These are phyloP conservation scores for Capronia coronata DNA, from an alignment of 2,329 filamentous ascomycete species.

Conservation along the genomic window DNA sequence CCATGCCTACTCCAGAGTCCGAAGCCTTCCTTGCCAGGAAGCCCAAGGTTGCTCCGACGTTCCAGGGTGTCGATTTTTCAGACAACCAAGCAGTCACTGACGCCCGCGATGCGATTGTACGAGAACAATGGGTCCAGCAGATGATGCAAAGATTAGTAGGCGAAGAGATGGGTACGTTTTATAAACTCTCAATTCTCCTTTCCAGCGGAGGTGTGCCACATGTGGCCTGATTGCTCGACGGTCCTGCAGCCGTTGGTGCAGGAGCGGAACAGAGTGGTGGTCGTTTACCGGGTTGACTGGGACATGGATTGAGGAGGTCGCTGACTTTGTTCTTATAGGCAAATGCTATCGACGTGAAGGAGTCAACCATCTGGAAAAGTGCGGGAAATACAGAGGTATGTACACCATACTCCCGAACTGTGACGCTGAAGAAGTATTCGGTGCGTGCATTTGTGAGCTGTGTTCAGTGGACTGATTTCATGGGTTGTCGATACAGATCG, in stretches of 20 bases:
- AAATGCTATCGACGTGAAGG: constrained; percentile 60
- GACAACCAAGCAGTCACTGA: constrained; percentile 58
- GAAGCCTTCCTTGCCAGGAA: constrained; percentile 58
- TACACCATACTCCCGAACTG: constrained; percentile 31
- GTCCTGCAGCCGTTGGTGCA: not conserved
- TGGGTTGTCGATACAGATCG: constrained; percentile 43
- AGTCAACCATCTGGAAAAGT: constrained; percentile 63
- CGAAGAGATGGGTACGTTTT: constrained; percentile 58
- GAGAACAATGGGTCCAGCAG: constrained; percentile 62
- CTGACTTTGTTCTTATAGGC: no score
- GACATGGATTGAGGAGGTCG: no score
- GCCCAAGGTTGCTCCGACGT: constrained; percentile 59
- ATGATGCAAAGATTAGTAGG: constrained; percentile 63
- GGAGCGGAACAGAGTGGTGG: constrained; percentile 42
- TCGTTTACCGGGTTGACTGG: no score
- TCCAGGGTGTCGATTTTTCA: constrained; percentile 61
- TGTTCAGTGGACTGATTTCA: not conserved
- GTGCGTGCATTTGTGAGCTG: not conserved
- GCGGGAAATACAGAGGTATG: constrained; percentile 61
- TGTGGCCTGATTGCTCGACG: no score
- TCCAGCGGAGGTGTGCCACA: no score
- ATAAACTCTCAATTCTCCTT: no score
- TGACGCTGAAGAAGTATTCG: not conserved
- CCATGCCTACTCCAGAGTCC: constrained; percentile 61
- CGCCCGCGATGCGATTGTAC: constrained; percentile 58